Evolutionary conservation across 768 basidiomycete species (phyloP).

Genomic region (Coprinopsis sp.): DNA sequence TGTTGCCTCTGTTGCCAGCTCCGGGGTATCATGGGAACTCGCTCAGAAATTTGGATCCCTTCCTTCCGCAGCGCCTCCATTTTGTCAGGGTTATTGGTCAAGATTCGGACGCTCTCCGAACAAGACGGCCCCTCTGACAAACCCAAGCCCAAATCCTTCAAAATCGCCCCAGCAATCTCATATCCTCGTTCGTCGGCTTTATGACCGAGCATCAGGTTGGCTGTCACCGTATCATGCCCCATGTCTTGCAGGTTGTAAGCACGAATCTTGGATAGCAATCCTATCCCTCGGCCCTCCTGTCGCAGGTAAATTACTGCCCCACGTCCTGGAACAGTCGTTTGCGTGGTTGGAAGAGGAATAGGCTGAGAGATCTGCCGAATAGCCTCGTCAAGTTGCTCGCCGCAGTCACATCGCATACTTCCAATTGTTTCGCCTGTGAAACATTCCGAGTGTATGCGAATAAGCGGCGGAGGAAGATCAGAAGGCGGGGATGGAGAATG

Average conservation of each 20-base stretch:
- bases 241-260: slow-evolving; percentile 98
- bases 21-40: slow-evolving; percentile 92
- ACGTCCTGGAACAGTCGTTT: slow-evolving; percentile 64
- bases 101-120: slow-evolving; percentile 60
- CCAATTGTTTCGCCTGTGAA: slow-evolving; percentile 98
- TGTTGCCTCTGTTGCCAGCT: slow-evolving; percentile 62
- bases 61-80: slow-evolving; percentile 82
- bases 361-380: slow-evolving; percentile 81
- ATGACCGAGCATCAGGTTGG: slow-evolving; percentile 93
- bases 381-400: slow-evolving; percentile 98
- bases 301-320: slow-evolving; percentile 94
- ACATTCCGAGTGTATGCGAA: slow-evolving; percentile 97
- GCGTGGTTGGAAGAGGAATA: slow-evolving; percentile 40
- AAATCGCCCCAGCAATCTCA: slow-evolving; percentile 84
- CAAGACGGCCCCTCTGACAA: slow-evolving; percentile 33
- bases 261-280: slow-evolving; percentile 89
- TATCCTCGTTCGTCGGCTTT: slow-evolving; percentile 92
- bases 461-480: slow-evolving; percentile 66
- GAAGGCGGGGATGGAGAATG: slow-evolving; percentile 15
- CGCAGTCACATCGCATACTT: slow-evolving; percentile 98
- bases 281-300: slow-evolving; percentile 97
- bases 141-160: slow-evolving; percentile 81
- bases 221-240: slow-evolving; percentile 97
- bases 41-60: slow-evolving; percentile 74
- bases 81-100: slow-evolving; percentile 99